Conservation (phyloP, 306 rosid genomes). For the Prinsepia uniflora region DNA sequence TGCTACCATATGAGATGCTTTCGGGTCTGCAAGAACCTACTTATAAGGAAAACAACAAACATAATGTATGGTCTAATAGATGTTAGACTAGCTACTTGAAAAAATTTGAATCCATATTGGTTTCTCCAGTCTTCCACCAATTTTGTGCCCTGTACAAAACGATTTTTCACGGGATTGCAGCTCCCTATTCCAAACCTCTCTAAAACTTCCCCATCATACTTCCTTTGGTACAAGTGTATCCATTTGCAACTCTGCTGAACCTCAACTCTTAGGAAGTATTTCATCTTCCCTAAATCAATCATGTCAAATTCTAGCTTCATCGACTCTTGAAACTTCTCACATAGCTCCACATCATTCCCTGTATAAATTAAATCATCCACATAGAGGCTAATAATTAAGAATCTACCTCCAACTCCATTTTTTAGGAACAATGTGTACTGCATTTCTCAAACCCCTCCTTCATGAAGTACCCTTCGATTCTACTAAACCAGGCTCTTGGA, state of each 20-base stretch:
- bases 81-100: background rate
- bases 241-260: background rate
- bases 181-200: conserved; percentile 1
- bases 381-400: background rate
- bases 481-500: background rate
- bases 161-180: background rate
- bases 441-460: background rate
- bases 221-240: background rate
- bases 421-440: background rate
- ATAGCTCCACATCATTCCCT: no score
- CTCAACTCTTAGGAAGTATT: conserved; percentile 1
- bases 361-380: background rate
- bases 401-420: background rate
- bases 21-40: background rate
- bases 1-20: background rate
- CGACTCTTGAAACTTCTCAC: background rate
- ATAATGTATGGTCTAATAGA: background rate
- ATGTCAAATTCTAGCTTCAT: background rate
- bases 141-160: background rate
- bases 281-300: background rate
- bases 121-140: background rate
- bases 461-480: background rate
- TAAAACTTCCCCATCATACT: background rate
- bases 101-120: background rate
- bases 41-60: background rate